Base-by-base conservation (phyloP, 2,329 filamentous ascomycete species). In the Fusarium xylarioides region DNA sequence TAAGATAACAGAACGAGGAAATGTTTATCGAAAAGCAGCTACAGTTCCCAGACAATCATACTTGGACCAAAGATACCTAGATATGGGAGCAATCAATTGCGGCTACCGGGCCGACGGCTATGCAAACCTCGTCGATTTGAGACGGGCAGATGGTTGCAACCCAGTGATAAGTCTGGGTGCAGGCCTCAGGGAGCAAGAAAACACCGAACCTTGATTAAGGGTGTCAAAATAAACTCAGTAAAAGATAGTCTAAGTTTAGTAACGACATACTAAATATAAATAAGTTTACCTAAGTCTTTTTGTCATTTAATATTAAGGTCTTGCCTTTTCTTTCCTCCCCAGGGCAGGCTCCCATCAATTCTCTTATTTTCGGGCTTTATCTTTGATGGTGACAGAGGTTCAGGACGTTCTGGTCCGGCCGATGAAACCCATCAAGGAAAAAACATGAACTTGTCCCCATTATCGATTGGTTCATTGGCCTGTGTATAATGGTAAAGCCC, bases 391-490 rank as follows among this genome's bases (percentile, higher is more conserved):
- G 53, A 47, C 56, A 58, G 42, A 71, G n/a, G 32, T 59, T 38
- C 30, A 69, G 71, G 71, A 74, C 56, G n/a, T 43, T 73, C 57
- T 73, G 67, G 55, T 71, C 74, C 75, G 75, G 72, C 46, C 70
- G 74, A 77, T 67, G 66, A 52, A 68, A 58, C 61, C 66, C 65
- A 60, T 55, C 62, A 66, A 71, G 66, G 26, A 32, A 53, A 59
- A 62, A 76, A 67, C 71, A 77, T 77, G 71, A 34, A 37, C 54
- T 40, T 64, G 57, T 69, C 47, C 67, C 62, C 37, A 23, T 28
- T 40, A 37, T 66, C 55, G 46, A 74, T 77, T 72, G 71, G 67
- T 42, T 74, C 46, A 62, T 58, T 58, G 38, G 53, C 43, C 32
- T 56, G 56, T 56, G 49, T 40, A 50, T 58, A 63, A 56, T 68